Base-by-base conservation (phyloP, 257 asterid species). In the Coffea canephora region DNA sequence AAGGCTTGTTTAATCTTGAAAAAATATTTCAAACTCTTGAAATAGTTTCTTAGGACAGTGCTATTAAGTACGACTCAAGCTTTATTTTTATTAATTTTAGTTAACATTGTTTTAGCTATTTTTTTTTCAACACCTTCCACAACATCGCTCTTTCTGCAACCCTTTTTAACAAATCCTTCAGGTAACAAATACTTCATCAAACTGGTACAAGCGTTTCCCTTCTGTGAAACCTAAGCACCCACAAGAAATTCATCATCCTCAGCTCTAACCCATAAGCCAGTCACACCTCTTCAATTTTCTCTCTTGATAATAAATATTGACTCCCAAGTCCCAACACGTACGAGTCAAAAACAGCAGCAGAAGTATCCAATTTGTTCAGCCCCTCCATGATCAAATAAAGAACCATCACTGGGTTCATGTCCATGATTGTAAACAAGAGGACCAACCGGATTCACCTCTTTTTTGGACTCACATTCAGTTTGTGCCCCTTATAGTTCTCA, bases 311-410 rank as follows among this genome's bases (percentile, higher is more conserved):
- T 15, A 81, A 81, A 68, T 54, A 75, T 59, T 81, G 73, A 21
- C 67, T 75, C 71, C 80, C 77, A 64, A 76, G 43, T 39, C 2
- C 43, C 43, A 39, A 39, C 43, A 39, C 43, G 31, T 31, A 81
- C 3, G 80, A 81, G 67, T 70, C 69, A 46, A 76, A 69, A 57
- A 81, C 84, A 16, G 52, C 73, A 10, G 84, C 70, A 23, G 45
- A 23, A 41, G 61, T 15, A 18, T 76, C 57, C 31, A 49, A 70
- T 52, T 81, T 81, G 65, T 48, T 57, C 13, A 76, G 34, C 80
- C 84, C 76, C 31, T 81, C 67, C 46, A 81, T 41, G 39, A 2
- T 39, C 2, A 39, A 39, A 4, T 2, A 39, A 2, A 2, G 43
- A 39, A 39, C 4, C 43, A 34, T 81, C 72, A 4, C 61, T 59